Conservation (phyloP, 2,329 filamentous ascomycete species). For the Pseudogymnoascus sp. region DNA sequence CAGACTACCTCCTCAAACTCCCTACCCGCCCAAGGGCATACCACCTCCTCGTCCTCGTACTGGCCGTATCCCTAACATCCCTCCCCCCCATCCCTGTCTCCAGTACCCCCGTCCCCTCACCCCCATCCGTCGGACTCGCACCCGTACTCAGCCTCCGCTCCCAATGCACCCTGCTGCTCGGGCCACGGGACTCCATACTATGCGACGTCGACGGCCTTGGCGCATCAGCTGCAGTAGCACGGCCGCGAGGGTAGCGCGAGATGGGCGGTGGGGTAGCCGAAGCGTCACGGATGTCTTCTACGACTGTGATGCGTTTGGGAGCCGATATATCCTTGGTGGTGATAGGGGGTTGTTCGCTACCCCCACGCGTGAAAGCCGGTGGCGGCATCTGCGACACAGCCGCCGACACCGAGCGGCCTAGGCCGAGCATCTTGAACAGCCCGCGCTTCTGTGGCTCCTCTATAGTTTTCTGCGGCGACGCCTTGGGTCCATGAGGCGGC, state of each 20-base stretch:
- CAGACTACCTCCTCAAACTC: background rate
- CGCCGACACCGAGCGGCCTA: background rate
- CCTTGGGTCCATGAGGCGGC: background rate
- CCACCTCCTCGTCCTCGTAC: constrained; percentile 9
- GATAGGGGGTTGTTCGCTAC: background rate
- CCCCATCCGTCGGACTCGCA: background rate
- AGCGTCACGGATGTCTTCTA: background rate
- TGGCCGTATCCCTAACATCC: background rate
- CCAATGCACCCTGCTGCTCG: background rate
- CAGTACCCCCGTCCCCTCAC: background rate
- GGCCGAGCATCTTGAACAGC: background rate
- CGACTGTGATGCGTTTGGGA: background rate
- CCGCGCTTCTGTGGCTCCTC: background rate
- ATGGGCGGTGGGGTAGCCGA: background rate
- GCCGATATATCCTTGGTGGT: background rate
- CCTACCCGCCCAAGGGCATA: background rate
- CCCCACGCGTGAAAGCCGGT: background rate
- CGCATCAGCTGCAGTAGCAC: background rate
- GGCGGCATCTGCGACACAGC: background rate
- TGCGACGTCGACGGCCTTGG: background rate
- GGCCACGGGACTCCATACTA: background rate
- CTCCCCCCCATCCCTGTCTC: background rate
- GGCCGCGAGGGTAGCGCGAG: background rate
- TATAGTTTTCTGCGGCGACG: background rate
- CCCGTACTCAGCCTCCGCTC: background rate